phyloP scores from a whole-genome alignment of 371 early-diverging fungal species.

The Actinomortierella wolfii region DNA sequence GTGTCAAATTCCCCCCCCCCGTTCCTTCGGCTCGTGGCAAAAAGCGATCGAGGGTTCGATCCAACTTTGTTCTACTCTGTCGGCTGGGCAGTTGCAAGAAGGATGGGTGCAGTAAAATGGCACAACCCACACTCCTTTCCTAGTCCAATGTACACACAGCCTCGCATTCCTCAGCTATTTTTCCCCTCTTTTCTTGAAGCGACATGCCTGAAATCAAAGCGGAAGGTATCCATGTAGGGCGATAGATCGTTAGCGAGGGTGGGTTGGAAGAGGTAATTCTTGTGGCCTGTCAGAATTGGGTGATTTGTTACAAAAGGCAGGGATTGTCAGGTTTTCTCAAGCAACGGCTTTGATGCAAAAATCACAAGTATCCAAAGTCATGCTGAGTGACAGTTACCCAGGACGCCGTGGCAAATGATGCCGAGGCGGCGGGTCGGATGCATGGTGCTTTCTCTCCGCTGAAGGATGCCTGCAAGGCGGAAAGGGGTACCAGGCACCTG shows the following conservation, averaged over 20 bases:
- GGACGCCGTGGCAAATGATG: slow-evolving; percentile 43
- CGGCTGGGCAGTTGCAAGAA: too few relatives aligned
- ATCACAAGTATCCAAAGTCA: background rate
- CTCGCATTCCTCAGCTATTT: too few relatives aligned
- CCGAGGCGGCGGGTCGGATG: slow-evolving; percentile 36
- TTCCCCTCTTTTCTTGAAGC: background rate
- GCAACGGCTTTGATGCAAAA: background rate
- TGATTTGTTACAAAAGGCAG: background rate
- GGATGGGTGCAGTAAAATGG: too few relatives aligned
- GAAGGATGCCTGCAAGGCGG: slow-evolving; percentile 36
- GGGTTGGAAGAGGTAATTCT: slow-evolving; percentile 66
- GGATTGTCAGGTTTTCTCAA: background rate
- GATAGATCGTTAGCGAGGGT: slow-evolving; percentile 55
- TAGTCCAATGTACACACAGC: too few relatives aligned
- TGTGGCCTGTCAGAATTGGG: slow-evolving; percentile 56
- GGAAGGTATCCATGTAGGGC: slow-evolving; percentile 53
- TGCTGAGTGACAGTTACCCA: slow-evolving; percentile 17
- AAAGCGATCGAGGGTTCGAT: too few relatives aligned
- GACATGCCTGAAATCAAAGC: slow-evolving; percentile 59
- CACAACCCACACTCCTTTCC: too few relatives aligned
- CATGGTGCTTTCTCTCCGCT: slow-evolving; percentile 16
- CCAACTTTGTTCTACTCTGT: too few relatives aligned
- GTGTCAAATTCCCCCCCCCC: too few relatives aligned
- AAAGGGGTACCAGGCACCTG: slow-evolving; percentile 20
- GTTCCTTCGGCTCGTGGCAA: too few relatives aligned